Evolutionary conservation across 768 basidiomycete species (phyloP).

Genomic region (Psilocybe cyanescens): DNA sequence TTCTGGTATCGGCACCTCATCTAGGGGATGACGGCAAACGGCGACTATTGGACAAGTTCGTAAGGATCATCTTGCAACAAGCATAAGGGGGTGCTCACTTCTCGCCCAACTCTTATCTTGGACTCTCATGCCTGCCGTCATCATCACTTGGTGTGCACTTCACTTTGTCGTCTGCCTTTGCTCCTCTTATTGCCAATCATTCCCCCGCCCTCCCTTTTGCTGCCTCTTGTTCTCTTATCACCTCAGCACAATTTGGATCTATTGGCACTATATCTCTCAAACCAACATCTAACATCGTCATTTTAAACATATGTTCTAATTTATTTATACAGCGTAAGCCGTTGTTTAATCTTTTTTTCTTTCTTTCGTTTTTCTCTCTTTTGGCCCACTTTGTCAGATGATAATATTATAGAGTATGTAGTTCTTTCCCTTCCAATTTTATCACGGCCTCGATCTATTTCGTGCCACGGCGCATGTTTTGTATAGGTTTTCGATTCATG

Average conservation of each 20-base stretch:
- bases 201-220: neutral
- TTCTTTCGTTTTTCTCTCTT: neutral
- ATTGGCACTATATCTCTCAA: neutral
- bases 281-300: neutral
- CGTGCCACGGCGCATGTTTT: neutral
- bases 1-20: constrained; percentile 54
- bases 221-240: neutral
- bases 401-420: constrained; percentile 1
- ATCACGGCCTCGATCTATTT: neutral
- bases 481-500: neutral
- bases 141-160: neutral
- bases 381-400: neutral
- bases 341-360: neutral
- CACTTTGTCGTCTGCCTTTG: neutral
- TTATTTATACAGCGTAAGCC: neutral
- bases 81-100: constrained; percentile 29
- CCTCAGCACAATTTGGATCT: neutral
- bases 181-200: neutral
- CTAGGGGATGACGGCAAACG: constrained; percentile 52
- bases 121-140: neutral
- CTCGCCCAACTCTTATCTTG: neutral
- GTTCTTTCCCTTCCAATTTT: neutral
- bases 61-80: constrained; percentile 59
- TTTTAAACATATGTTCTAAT: neutral
- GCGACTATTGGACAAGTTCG: constrained; percentile 61